Evolutionary conservation across 495 filamentous ascomycete species (phyloP).

Genomic region (Neurospora terricola): DNA sequence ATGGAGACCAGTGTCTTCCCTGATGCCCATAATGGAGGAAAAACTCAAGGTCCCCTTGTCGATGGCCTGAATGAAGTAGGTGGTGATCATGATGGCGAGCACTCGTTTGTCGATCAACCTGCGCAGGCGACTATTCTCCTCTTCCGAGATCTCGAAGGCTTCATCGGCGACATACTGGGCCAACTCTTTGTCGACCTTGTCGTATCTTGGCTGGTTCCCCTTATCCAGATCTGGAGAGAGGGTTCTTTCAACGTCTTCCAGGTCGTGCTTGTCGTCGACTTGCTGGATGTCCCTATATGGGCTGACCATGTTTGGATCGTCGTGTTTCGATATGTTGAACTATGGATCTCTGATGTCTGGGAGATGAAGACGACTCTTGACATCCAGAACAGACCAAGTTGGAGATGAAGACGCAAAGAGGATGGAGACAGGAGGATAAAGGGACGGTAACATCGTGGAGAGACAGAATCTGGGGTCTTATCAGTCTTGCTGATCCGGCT

Average conservation of each 20-base stretch:
- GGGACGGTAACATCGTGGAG: background rate
- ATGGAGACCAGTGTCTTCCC: slow-evolving; percentile 40
- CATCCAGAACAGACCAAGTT: background rate
- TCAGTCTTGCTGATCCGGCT: background rate
- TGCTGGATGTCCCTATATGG: background rate
- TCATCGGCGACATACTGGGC: slow-evolving; percentile 48
- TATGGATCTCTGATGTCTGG: background rate
- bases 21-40: slow-evolving; percentile 60
- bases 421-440: background rate
- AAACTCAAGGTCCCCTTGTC: slow-evolving; percentile 64
- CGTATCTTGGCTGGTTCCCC: slow-evolving; percentile 38
- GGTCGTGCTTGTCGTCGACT: slow-evolving; percentile 24
- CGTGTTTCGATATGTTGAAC: background rate
- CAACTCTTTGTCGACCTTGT: slow-evolving; percentile 53
- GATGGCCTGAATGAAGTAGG: slow-evolving; percentile 64
- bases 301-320: background rate
- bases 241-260: slow-evolving; percentile 40
- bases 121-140: slow-evolving; percentile 43
- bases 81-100: slow-evolving; percentile 42
- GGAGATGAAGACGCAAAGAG: background rate
- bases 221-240: slow-evolving; percentile 23
- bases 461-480: background rate
- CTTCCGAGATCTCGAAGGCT: slow-evolving; percentile 41
- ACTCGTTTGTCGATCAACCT: slow-evolving; percentile 40
- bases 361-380: background rate